A percentile compares a stretch with the other conserved stretches of the same genome.
Evolutionary conservation across 1,284 basidiomycete species (phyloP).

Genomic region (Puccinia horiana): DNA sequence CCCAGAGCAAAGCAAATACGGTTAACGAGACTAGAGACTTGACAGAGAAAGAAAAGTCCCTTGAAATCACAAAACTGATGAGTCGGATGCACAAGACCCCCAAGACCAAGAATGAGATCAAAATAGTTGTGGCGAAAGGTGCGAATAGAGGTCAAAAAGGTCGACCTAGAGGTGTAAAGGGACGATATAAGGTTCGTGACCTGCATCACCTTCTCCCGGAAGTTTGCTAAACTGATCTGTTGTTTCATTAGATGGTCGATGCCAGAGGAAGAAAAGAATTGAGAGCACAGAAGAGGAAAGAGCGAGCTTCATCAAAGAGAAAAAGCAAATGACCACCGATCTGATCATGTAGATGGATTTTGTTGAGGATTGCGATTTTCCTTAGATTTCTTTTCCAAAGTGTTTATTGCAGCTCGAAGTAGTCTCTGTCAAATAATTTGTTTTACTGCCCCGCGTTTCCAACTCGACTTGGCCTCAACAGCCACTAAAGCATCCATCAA

Average conservation of each 20-base stretch:
- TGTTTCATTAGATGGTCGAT: slow-evolving; percentile 74
- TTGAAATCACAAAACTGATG: slow-evolving; percentile 89
- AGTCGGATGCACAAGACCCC: slow-evolving; percentile 63
- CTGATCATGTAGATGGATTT: neutral
- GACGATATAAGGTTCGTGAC: slow-evolving; percentile 57
- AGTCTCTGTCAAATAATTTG: neutral
- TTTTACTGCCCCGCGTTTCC: neutral
- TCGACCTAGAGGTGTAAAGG: slow-evolving; percentile 92
- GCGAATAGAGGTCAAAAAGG: slow-evolving; percentile 86
- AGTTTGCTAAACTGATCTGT: neutral
- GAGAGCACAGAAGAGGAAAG: slow-evolving; percentile 55
- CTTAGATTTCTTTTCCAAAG: neutral
- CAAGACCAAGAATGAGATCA: slow-evolving; percentile 75
- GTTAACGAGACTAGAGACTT: slow-evolving; percentile 86
- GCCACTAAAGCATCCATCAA: neutral
- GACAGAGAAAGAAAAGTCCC: slow-evolving; percentile 90
- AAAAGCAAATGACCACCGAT: slow-evolving; percentile 2
- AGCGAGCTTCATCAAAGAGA: slow-evolving; percentile 54
- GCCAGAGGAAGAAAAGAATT: slow-evolving; percentile 55
- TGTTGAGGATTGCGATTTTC: neutral
- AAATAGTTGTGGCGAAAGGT: slow-evolving; percentile 90
- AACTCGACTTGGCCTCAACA: neutral
- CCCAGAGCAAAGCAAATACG: slow-evolving; percentile 93
- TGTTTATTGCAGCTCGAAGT: neutral
- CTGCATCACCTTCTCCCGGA: neutral